A percentile compares a stretch with the other conserved stretches of the same genome.
phyloP scores from a whole-genome alignment of 768 basidiomycete genomes.

The Amyloporia xantha region DNA sequence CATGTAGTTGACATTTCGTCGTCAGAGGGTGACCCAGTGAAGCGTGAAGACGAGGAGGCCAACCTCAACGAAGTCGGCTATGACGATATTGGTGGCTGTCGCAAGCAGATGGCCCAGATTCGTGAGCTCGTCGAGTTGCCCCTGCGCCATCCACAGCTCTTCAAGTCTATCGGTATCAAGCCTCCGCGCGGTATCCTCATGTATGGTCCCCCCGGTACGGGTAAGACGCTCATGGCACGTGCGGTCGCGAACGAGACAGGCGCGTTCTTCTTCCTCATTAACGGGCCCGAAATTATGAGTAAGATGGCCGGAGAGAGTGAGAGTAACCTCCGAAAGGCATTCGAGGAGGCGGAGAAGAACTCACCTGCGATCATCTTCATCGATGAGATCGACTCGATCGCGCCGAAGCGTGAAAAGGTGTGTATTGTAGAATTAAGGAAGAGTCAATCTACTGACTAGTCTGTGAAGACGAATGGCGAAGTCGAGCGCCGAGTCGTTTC shows the following conservation, averaged over 20 bases:
- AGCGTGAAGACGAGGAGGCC: constrained; percentile 97
- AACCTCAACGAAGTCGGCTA: constrained; percentile 97
- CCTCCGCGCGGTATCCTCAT: constrained; percentile 98
- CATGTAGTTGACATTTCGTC: too few relatives aligned
- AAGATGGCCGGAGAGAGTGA: constrained; percentile 99
- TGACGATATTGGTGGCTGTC: constrained; percentile 98
- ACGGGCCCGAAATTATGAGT: constrained; percentile 99
- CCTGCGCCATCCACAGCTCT: constrained; percentile 95
- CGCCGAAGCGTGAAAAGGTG: constrained; percentile 99
- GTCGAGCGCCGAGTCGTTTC: constrained; percentile 99
- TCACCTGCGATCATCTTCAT: constrained; percentile 99
- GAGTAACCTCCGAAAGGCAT: constrained; percentile 95
- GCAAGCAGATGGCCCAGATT: constrained; percentile 99
- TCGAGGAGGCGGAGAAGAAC: constrained; percentile 99
- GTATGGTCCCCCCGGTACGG: constrained; percentile 98
- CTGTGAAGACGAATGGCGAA: constrained; percentile 88
- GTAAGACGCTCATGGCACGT: constrained; percentile 99
- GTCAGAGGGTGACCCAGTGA: constrained; percentile 96
- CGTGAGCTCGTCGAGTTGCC: constrained; percentile 98
- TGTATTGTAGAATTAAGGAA: constrained; percentile 9
- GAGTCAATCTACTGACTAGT: constrained; percentile 1
- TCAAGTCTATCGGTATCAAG: constrained; percentile 99
- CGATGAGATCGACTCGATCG: constrained; percentile 98
- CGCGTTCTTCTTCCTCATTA: constrained; percentile 99
- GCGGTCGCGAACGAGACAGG: constrained; percentile 99